These are phyloP conservation scores for Leccinum subrobustum DNA, from an alignment of 1,284 basidiomycete species.

Conservation along the genomic window DNA sequence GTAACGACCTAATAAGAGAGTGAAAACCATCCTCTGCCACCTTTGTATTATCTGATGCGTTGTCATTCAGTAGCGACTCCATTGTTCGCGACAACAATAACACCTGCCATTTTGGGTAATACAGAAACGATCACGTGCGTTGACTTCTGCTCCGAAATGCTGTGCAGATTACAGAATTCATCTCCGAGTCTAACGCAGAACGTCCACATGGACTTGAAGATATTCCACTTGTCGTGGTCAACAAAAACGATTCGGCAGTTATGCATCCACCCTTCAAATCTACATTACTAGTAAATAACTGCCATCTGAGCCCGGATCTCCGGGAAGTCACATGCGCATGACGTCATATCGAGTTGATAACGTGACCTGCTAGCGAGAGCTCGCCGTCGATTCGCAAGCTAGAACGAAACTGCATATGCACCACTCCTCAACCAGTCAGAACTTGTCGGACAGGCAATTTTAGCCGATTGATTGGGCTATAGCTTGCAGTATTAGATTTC, in stretches of 20 bases:
- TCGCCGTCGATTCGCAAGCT: background rate
- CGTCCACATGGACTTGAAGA: background rate
- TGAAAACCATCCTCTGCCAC: slow-evolving; percentile 6
- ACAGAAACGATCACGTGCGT: background rate
- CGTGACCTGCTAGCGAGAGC: background rate
- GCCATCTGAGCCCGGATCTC: too few species aligned
- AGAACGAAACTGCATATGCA: background rate
- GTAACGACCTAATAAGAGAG: slow-evolving; percentile 13
- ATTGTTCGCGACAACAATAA: slow-evolving; percentile 37
- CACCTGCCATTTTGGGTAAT: slow-evolving; percentile 20
- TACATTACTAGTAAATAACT: too few species aligned
- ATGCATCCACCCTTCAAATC: background rate
- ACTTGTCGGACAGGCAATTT: background rate
- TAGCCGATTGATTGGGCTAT: too few species aligned
- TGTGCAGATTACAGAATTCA: background rate
- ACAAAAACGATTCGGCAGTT: background rate
- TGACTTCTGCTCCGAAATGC: background rate
- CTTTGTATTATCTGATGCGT: slow-evolving; percentile 26
- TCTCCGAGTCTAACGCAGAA: background rate
- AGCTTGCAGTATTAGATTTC: background rate
- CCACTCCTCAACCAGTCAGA: background rate
- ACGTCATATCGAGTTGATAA: background rate
- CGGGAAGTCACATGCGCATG: background rate
- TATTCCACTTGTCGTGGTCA: background rate
- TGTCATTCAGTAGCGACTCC: slow-evolving; percentile 5